Conservation (phyloP, 768 basidiomycete species). For the Paxillus rubicundulus region DNA sequence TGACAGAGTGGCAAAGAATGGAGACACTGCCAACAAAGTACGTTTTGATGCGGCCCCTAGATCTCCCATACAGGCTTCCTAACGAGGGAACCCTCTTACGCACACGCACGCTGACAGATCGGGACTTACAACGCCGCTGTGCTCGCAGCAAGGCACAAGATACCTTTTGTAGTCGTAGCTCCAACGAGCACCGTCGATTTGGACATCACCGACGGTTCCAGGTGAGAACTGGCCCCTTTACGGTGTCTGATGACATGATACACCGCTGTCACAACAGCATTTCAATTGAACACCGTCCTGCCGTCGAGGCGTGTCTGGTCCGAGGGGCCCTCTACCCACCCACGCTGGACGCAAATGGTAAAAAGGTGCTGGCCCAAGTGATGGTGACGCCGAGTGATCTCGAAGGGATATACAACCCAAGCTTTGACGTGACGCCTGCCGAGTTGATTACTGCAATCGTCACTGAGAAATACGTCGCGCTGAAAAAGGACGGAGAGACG, state of each 20-base stretch:
- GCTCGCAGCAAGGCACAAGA: slow-evolving; percentile 79
- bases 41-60: slow-evolving; percentile 6
- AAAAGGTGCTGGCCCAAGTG: slow-evolving; percentile 68
- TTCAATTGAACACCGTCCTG: slow-evolving; percentile 89
- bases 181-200: slow-evolving; percentile 92
- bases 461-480: slow-evolving; percentile 91
- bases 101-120: slow-evolving; percentile 41
- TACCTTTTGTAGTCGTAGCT: slow-evolving; percentile 92
- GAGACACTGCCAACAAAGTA: slow-evolving; percentile 96
- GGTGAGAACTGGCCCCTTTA: slow-evolving; percentile 34
- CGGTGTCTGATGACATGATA: neutral
- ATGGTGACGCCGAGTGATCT: slow-evolving; percentile 75
- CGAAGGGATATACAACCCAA: slow-evolving; percentile 76
- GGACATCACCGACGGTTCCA: slow-evolving; percentile 63
- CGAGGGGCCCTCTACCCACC: slow-evolving; percentile 74
- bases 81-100: neutral
- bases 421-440: slow-evolving; percentile 95
- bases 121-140: slow-evolving; percentile 97
- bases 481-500: slow-evolving; percentile 55
- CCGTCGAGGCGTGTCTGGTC: slow-evolving; percentile 84
- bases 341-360: slow-evolving; percentile 36
- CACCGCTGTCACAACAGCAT: slow-evolving; percentile 45
- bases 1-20: slow-evolving; percentile 86
- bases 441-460: slow-evolving; percentile 92
- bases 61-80: neutral